phyloP scores from a whole-genome alignment of 83 land plant species.

The Thuja plicata region DNA sequence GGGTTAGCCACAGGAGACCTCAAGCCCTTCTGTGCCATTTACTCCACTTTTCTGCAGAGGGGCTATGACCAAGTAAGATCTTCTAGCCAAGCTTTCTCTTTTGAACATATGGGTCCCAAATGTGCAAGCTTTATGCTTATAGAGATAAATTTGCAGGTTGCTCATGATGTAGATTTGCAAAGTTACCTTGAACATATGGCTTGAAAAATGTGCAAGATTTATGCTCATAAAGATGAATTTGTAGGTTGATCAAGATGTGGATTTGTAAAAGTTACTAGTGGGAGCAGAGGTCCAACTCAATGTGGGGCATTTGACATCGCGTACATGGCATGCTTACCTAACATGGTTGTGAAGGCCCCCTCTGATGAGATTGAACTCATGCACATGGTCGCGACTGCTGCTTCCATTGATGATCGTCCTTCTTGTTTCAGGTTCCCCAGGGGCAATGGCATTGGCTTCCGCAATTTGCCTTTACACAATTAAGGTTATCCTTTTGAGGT shows the following conservation, averaged over 20 bases:
- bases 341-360: conserved; percentile 63
- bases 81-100: no score
- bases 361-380: conserved; percentile 51
- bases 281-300: conserved; percentile 65
- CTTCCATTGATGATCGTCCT: conserved; percentile 45
- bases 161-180: conserved; percentile 56
- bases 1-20: conserved; percentile 62
- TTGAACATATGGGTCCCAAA: neutral
- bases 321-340: conserved; percentile 52
- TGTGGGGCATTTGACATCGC: conserved; percentile 51
- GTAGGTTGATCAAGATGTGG: conserved; percentile 56
- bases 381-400: conserved; percentile 61
- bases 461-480: conserved; percentile 17
- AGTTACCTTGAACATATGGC: neutral
- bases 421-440: conserved; percentile 47
- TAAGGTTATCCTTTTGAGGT: conserved; percentile 22
- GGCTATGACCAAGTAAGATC: conserved; percentile 61
- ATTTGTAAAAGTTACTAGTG: conserved; percentile 53
- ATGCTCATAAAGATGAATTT: neutral
- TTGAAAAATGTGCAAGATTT: neutral
- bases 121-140: neutral
- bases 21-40: conserved; percentile 51
- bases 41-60: conserved; percentile 57
- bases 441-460: conserved; percentile 45
- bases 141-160: conserved; percentile 25